Base-by-base conservation (phyloP, 495 filamentous ascomycete species). In the Parachaetomium inaequale region DNA sequence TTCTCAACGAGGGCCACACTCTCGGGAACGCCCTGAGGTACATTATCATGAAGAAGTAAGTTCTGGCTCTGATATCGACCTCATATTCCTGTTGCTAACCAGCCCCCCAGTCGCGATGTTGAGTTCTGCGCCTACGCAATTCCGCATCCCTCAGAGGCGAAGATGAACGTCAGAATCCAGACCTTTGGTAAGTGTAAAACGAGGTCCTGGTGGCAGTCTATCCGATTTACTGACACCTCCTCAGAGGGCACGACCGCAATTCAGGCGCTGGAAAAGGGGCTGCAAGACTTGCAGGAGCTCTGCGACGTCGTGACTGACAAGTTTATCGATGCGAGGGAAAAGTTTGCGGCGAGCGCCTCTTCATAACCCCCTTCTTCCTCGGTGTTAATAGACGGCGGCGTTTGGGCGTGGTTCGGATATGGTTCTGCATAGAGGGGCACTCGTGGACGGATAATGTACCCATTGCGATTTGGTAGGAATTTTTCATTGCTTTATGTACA, bases 121-220 rank as follows among this genome's bases (percentile, higher is more conserved):
- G 94, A 98, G 70, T 94, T 98, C 76, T 98, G 95, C 77, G 94
- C 93, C 46, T 98, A 98, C 72, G 92, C 94, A 4, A 98, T 98
- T 57, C 94, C 94, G 10, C 94, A 98, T 78, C 94, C 95, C 36
- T 96, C 93, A 19, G 94, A 98, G 70, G 76, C 86, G 14, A 93
- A 95, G 76, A 96, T 98, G 94, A 95, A 97, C 71, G 75, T 98
- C 31, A 85, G 94, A 58, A 97, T 98, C 64, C 94, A 98, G 76
- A 98, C 93, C 56, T 96, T 89, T 66, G 90, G 94, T 96, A 75
- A 68, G 85, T 77, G 42, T 23, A 11, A 10, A 4, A 11, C 8
- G 2, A 23, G 23, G 7, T 21, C 38, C 28, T 10, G 6, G 12
- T 26, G 28, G 15, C 21, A 10, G 11, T n/a, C 26, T 43, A 19